Conservation (phyloP, 148 eudicot species). For the Nyssa sinensis region DNA sequence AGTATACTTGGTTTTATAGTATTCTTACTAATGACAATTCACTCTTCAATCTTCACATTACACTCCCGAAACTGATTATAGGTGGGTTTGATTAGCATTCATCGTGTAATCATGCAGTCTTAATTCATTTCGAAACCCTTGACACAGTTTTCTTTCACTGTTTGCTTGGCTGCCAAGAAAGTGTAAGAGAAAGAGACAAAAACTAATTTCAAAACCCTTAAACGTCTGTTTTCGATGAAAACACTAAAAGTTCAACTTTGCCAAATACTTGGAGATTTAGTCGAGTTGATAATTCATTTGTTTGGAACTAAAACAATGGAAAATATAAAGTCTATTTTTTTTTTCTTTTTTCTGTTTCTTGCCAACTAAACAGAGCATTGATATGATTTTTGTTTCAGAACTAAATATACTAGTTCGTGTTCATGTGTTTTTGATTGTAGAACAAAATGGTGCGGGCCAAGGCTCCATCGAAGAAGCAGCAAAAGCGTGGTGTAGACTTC, state of each 20-base stretch:
- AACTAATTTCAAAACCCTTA: too few species aligned
- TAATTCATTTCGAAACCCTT: too few species aligned
- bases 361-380: not conserved
- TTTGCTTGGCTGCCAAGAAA: not conserved
- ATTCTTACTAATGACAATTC: too few species aligned
- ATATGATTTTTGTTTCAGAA: not conserved
- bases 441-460: conserved; percentile 47
- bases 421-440: not conserved
- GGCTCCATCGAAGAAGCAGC: conserved; percentile 53
- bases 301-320: not conserved
- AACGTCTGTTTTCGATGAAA: too few species aligned
- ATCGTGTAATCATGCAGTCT: not conserved
- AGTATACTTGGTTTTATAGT: too few species aligned
- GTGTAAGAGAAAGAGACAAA: not conserved
- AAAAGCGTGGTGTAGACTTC: conserved; percentile 61
- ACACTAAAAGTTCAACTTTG: too few species aligned
- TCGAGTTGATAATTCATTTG: not conserved
- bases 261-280: too few species aligned
- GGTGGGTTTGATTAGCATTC: not conserved
- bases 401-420: not conserved
- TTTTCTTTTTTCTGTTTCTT: not conserved
- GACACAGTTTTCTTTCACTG: not conserved
- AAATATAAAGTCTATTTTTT: not conserved
- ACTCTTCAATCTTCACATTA: too few species aligned
- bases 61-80: too few species aligned